Percentiles rank a stretch among this genome's conserved stretches.
phyloP scores from a whole-genome alignment of 257 asterid genomes.

The Capsicum baccatum region DNA sequence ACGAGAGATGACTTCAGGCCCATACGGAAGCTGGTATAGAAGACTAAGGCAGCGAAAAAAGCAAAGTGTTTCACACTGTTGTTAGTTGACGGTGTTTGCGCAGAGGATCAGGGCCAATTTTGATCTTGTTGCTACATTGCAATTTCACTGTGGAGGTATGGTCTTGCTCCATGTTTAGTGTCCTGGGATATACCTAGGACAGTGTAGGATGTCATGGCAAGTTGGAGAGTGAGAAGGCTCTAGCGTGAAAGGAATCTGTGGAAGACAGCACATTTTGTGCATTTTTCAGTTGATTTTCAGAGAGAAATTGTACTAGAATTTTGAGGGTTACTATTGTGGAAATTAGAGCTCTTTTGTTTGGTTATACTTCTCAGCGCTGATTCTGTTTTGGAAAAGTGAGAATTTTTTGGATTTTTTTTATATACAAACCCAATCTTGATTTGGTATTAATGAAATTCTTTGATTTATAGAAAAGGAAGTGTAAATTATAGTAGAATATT shows the following conservation, averaged over 20 bases:
- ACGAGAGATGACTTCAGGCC: conserved; percentile 9
- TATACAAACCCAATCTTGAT: not conserved
- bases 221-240: not conserved
- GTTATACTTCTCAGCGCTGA: not conserved
- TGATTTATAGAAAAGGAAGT: not conserved
- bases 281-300: not conserved
- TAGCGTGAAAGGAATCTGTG: not conserved
- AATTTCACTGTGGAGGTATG: not conserved
- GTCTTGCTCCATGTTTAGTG: not conserved
- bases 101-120: not conserved
- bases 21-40: not conserved
- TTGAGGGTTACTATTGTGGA: not conserved
- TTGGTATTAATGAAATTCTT: not conserved
- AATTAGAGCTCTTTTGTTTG: not conserved
- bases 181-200: not conserved
- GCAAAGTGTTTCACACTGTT: not conserved
- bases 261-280: not conserved
- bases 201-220: not conserved
- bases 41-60: not conserved
- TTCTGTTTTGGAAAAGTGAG: not conserved
- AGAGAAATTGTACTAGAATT: not conserved
- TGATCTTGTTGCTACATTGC: conserved; percentile 5
- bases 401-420: too few species aligned
- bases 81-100: not conserved
- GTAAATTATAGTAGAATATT: not conserved